Conservation (phyloP, 2,329 filamentous ascomycete genomes). For the Aspergillus brasiliensis region DNA sequence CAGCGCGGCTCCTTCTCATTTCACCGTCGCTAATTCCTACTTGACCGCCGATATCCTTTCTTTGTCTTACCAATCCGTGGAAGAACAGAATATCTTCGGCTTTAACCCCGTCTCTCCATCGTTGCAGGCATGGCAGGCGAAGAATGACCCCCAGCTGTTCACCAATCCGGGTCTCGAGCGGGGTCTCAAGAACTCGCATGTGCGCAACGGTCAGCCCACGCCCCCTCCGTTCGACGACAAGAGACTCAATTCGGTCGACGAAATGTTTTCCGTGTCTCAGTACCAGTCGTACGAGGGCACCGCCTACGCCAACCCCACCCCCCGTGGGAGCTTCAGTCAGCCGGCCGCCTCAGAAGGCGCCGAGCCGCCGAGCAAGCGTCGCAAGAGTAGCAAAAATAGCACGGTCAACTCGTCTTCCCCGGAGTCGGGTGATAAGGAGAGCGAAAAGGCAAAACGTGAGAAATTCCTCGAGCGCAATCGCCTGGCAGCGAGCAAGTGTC, state of each 20-base stretch:
- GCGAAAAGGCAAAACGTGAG: conserved; percentile 41
- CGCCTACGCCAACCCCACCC: not conserved
- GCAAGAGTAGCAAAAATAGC: not conserved
- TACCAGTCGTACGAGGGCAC: not conserved
- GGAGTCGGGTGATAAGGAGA: no score
- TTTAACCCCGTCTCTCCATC: conserved; percentile 23
- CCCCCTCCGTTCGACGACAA: conserved; percentile 38
- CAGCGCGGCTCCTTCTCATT: not conserved
- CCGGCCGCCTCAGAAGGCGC: not conserved
- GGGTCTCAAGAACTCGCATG: conserved; percentile 37
- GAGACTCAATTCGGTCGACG: conserved; percentile 8
- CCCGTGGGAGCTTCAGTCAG: not conserved
- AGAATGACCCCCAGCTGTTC: conserved; percentile 24
- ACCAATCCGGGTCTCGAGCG: conserved; percentile 30
- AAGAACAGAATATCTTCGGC: not conserved
- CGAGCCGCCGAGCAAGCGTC: not conserved
- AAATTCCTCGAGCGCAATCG: conserved; percentile 62
- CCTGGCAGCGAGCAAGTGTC: conserved; percentile 61
- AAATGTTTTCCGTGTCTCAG: not conserved
- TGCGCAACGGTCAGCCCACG: conserved; percentile 43
- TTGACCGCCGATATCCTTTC: not conserved
- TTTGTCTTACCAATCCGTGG: not conserved
- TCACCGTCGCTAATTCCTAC: not conserved
- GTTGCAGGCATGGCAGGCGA: not conserved
- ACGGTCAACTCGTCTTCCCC: not conserved